phyloP scores from a whole-genome alignment of 108 stramenopile genomes.

The Heterococcus sp. region DNA sequence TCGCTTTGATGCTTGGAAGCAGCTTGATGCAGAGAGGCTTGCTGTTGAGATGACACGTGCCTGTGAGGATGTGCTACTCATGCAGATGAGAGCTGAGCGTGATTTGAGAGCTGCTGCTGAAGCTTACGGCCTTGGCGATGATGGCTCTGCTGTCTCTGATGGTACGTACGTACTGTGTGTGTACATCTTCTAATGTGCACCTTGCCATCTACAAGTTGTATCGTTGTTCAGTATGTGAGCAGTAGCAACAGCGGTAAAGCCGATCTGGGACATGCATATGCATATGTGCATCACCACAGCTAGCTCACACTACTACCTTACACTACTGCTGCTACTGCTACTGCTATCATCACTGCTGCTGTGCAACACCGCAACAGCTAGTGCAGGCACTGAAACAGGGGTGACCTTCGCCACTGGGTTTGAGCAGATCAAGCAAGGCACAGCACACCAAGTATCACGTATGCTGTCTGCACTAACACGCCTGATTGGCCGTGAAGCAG shows the following conservation, averaged over 20 bases:
- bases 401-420: not conserved
- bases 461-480: constrained; percentile 35
- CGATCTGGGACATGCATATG: not conserved
- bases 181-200: not conserved
- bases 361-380: not conserved
- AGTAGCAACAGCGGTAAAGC: not conserved
- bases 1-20: constrained; percentile 41
- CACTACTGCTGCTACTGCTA: not conserved
- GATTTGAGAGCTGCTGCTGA: constrained; percentile 36
- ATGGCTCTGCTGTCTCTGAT: not conserved
- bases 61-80: constrained; percentile 29
- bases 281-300: constrained; percentile 1
- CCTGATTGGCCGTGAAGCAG: constrained; percentile 17
- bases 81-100: constrained; percentile 42
- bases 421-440: constrained; percentile 34
- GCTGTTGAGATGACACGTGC: constrained; percentile 41
- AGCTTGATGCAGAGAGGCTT: constrained; percentile 33
- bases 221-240: not conserved
- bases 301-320: not conserved
- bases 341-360: not conserved
- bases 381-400: not conserved
- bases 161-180: not conserved
- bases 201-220: not conserved
- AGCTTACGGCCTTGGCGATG: constrained; percentile 14
- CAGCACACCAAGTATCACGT: constrained; percentile 27